phyloP scores from a whole-genome alignment of 192 early-diverging fungal genomes.

The Coemansia erecta region DNA sequence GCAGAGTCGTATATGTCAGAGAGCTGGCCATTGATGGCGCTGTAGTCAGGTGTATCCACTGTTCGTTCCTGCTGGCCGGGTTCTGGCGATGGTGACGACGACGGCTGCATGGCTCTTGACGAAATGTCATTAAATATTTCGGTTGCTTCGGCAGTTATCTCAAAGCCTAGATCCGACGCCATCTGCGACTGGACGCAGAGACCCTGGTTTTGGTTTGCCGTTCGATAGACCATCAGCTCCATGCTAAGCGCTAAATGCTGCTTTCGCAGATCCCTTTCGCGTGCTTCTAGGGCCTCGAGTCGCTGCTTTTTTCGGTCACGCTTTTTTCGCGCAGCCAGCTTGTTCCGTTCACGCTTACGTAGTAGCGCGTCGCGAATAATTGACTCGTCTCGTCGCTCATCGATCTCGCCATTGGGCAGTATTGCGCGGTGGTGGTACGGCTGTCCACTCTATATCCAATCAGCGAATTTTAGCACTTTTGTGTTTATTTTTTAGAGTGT shows the following conservation, averaged over 20 bases:
- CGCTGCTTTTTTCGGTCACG: conserved; percentile 46
- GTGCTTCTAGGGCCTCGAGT: conserved; percentile 26
- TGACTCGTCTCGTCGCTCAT: not conserved
- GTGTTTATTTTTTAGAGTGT: not conserved
- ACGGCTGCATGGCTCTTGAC: not conserved
- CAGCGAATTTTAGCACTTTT: not conserved
- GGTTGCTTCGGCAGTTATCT: not conserved
- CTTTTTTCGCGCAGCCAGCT: conserved; percentile 40
- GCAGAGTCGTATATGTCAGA: not conserved
- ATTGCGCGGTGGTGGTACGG: conserved; percentile 13
- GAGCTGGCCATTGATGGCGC: not conserved
- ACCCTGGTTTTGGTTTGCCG: not conserved
- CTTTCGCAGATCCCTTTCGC: conserved; percentile 26
- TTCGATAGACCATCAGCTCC: conserved; percentile 23
- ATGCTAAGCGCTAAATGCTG: conserved; percentile 15
- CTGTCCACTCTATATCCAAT: not conserved
- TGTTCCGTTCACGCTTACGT: conserved; percentile 43
- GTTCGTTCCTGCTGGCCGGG: no score
- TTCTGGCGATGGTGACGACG: no score
- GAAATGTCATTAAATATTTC: not conserved
- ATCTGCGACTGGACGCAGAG: not conserved
- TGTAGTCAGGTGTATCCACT: no score
- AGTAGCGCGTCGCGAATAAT: conserved; percentile 10
- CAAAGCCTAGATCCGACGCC: not conserved
- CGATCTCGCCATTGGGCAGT: conserved; percentile 24